Conservation (phyloP, 495 filamentous ascomycete species). For the Baudoinia panamericana region DNA sequence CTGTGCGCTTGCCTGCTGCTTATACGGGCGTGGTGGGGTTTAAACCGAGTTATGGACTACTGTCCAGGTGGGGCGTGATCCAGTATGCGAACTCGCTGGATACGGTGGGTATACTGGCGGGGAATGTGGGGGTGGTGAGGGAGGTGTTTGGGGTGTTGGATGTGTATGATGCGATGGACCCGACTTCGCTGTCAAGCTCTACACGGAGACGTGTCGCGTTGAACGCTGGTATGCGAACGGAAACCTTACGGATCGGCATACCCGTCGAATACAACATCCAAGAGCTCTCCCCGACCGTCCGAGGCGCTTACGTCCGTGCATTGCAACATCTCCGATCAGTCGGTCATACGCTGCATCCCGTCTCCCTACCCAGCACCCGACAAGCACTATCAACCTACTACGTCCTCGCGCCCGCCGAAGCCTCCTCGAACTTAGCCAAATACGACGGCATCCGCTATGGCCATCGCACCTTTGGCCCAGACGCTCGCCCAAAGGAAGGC, state of each 20-base stretch:
- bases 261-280: constrained; percentile 79
- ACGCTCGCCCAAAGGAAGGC: constrained; percentile 14
- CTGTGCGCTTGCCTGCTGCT: constrained; percentile 79
- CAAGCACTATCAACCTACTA: constrained; percentile 89
- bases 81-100: constrained; percentile 94
- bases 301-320: constrained; percentile 51
- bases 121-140: constrained; percentile 35
- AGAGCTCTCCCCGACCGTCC: constrained; percentile 58
- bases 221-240: constrained; percentile 22
- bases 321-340: constrained; percentile 42
- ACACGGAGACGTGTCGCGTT: constrained; percentile 34
- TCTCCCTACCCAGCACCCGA: constrained; percentile 75
- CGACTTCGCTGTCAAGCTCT: constrained; percentile 49
- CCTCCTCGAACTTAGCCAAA: constrained; percentile 92
- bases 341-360: constrained; percentile 55
- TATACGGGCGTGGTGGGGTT: constrained; percentile 81
- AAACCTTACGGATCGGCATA: constrained; percentile 47
- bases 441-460: constrained; percentile 95
- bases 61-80: constrained; percentile 81
- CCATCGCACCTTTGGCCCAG: constrained; percentile 29
- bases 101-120: constrained; percentile 72
- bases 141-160: constrained; percentile 46
- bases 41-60: constrained; percentile 79
- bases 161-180: constrained; percentile 58
- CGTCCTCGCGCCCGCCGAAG: constrained; percentile 86